A percentile compares a stretch with the other conserved stretches of the same genome.
Evolutionary conservation across 2,329 filamentous ascomycete genomes (phyloP).

Genomic region (Alternaria gaisen): DNA sequence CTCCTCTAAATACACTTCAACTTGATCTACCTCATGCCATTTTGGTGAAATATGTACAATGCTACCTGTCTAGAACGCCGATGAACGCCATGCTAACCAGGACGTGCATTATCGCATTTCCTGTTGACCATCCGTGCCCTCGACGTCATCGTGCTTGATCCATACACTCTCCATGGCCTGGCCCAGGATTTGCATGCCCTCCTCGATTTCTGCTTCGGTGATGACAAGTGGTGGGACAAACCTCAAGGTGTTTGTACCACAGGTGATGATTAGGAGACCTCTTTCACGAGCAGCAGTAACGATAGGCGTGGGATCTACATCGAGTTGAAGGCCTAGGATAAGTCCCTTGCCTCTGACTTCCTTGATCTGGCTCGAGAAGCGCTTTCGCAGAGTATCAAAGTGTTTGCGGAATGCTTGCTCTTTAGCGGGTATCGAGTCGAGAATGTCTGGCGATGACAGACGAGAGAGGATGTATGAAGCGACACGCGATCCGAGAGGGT

Average conservation of each 20-base stretch:
- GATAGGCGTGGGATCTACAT: conserved; percentile 74
- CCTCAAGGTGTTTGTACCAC: conserved; percentile 87
- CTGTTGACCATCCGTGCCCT: conserved; percentile 45
- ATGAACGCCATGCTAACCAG: conserved; percentile 31
- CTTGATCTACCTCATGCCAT: neutral
- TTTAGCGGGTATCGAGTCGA: conserved; percentile 74
- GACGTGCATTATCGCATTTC: conserved; percentile 39
- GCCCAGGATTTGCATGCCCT: conserved; percentile 78
- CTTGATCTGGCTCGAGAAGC: conserved; percentile 74
- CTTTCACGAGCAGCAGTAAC: conserved; percentile 87
- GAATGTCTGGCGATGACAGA: conserved; percentile 75
- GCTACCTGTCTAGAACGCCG: conserved; percentile 9
- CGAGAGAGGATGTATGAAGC: conserved; percentile 86
- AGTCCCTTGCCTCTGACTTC: conserved; percentile 86
- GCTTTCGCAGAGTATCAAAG: conserved; percentile 65
- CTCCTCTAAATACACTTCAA: neutral
- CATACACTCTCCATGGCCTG: conserved; percentile 69
- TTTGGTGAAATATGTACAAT: neutral
- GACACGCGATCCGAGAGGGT: conserved; percentile 83
- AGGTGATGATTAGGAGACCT: conserved; percentile 89
- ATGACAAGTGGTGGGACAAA: conserved; percentile 91
- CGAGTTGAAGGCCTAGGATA: conserved; percentile 86
- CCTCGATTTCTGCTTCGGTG: conserved; percentile 78
- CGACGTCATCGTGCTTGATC: conserved; percentile 45
- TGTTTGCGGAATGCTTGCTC: conserved; percentile 66